These are phyloP conservation scores for Licmophora abbreviata DNA, from an alignment of 108 stramenopile genomes.

Conservation along the genomic window DNA sequence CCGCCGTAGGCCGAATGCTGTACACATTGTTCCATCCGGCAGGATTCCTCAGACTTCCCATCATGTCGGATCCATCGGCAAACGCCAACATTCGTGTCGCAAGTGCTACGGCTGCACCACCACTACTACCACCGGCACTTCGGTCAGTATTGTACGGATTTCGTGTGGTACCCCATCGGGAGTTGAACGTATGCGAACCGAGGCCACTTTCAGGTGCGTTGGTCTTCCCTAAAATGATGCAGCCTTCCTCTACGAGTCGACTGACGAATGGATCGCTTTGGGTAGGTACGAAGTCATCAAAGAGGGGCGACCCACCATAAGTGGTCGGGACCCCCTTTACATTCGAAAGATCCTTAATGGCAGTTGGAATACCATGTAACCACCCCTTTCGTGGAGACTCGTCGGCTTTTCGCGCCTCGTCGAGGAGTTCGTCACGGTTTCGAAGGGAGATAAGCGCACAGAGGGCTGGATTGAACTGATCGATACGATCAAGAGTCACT, in stretches of 20 bases:
- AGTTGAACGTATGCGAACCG: slow-evolving; percentile 66
- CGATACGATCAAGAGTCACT: slow-evolving; percentile 33
- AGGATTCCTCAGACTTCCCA: slow-evolving; percentile 50
- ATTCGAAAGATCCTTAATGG: slow-evolving; percentile 50
- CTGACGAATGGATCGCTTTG: slow-evolving; percentile 30
- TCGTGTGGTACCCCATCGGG: slow-evolving; percentile 29
- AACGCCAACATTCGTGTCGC: slow-evolving; percentile 33
- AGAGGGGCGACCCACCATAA: slow-evolving; percentile 36
- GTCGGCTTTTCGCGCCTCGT: slow-evolving; percentile 30
- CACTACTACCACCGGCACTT: slow-evolving; percentile 46
- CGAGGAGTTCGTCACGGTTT: slow-evolving; percentile 20
- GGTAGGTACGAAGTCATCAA: slow-evolving; percentile 9
- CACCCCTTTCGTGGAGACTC: slow-evolving; percentile 16
- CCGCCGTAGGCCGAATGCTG: slow-evolving; percentile 45
- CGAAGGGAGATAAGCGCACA: slow-evolving; percentile 39
- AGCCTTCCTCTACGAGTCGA: slow-evolving; percentile 45
- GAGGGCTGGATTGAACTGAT: slow-evolving; percentile 27
- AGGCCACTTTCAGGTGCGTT: slow-evolving; percentile 92
- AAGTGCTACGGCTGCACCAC: slow-evolving; percentile 48
- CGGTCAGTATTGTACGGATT: slow-evolving; percentile 31
- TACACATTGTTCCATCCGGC: slow-evolving; percentile 59
- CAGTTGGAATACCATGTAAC: slow-evolving; percentile 50
- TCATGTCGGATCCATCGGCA: slow-evolving; percentile 51
- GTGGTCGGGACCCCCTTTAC: slow-evolving; percentile 36
- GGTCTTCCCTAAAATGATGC: slow-evolving; percentile 80